Conservation (phyloP, 2,329 filamentous ascomycete species). For the Fusarium azukiicola region DNA sequence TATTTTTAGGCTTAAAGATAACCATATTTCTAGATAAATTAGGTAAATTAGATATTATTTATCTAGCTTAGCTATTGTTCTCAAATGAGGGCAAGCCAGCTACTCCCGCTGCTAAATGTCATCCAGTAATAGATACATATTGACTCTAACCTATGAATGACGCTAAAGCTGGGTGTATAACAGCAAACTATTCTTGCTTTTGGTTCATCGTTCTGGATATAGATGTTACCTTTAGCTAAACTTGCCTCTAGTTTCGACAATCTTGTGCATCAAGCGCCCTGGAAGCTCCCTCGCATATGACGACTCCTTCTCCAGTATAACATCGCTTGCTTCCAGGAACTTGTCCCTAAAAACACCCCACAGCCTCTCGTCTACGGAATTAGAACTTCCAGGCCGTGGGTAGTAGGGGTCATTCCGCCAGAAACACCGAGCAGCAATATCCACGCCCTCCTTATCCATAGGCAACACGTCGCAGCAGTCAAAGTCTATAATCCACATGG, state of each 20-base stretch:
- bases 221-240: not conserved
- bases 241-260: conserved; percentile 1
- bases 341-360: conserved; percentile 52
- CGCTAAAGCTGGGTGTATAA: no score
- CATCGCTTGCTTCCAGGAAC: conserved; percentile 8
- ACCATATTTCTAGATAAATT: no score
- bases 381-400: conserved; percentile 61
- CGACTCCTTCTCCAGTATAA: conserved; percentile 3
- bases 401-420: conserved; percentile 75
- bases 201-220: not conserved
- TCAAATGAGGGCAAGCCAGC: no score
- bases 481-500: conserved; percentile 72
- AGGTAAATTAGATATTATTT: no score
- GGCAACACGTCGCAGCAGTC: conserved; percentile 61
- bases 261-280: not conserved
- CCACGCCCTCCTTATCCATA: conserved; percentile 64
- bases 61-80: no score
- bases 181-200: no score
- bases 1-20: no score
- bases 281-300: conserved; percentile 12
- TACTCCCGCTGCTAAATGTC: no score
- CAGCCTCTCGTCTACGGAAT: conserved; percentile 34
- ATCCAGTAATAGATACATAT: no score
- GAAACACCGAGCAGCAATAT: conserved; percentile 67
- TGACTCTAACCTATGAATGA: no score